A percentile compares a stretch with the other conserved stretches of the same genome.
Conservation (phyloP, 1,284 basidiomycete genomes). For the Malassezia furfur region DNA sequence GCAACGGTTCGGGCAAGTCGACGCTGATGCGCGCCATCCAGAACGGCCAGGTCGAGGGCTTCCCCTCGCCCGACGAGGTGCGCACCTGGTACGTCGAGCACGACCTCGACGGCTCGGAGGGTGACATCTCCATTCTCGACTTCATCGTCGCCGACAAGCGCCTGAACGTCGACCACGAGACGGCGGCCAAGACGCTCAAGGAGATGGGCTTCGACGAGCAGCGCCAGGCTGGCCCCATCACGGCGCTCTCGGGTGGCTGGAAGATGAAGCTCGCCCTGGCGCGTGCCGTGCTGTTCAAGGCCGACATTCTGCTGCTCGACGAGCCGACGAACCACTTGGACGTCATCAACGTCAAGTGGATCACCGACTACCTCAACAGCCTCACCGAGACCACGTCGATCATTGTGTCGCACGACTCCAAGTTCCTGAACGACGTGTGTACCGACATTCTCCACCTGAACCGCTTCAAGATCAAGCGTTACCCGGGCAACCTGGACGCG, state of each 20-base stretch:
- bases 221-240: constrained; percentile 44
- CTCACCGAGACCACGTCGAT: constrained; percentile 41
- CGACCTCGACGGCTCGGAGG: constrained; percentile 48
- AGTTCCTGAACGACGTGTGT: constrained; percentile 47
- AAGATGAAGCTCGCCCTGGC: constrained; percentile 49
- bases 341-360: constrained; percentile 48
- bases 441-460: constrained; percentile 49
- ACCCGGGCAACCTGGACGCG: constrained; percentile 46
- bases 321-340: constrained; percentile 49
- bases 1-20: constrained; percentile 49
- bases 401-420: constrained; percentile 49
- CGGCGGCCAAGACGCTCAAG: constrained; percentile 36
- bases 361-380: constrained; percentile 45
- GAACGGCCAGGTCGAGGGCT: constrained; percentile 49
- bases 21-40: constrained; percentile 49
- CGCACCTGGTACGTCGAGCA: constrained; percentile 49
- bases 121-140: constrained; percentile 44
- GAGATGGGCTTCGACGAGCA: constrained; percentile 48
- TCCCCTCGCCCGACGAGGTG: constrained; percentile 48
- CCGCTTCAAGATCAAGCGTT: constrained; percentile 49
- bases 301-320: constrained; percentile 47
- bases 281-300: constrained; percentile 48
- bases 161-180: constrained; percentile 35
- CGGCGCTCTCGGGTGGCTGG: constrained; percentile 48
- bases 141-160: constrained; percentile 45